Base-by-base conservation (phyloP, 768 basidiomycete species). In the Russula sp. region DNA sequence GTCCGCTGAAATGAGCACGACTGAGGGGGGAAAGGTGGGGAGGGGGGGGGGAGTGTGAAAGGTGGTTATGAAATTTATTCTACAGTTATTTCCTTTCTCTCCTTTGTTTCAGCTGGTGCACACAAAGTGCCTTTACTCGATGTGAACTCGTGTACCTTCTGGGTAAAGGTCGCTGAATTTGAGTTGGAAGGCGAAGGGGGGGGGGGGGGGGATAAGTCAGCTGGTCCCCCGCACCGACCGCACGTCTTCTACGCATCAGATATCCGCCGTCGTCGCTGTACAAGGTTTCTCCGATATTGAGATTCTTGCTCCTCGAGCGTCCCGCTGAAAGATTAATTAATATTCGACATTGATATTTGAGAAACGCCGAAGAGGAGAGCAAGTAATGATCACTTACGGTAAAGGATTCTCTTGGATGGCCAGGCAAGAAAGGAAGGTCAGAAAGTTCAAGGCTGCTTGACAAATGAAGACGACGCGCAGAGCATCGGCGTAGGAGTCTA, bases 391-490 rank as follows among this genome's bases (percentile, higher is more conserved):
- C 58, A 71, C 78, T 64, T 67, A 77, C 78, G 88, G 85, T 71
- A 89, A 73, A 36, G 79, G 76, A 71, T 84, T 86, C 72, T 90
- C 90, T 76, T 90, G 83, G 56, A 94, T 90, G 8, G 89, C 87
- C 67, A 92, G 70, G 72, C 84, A 86, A 50, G 83, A 80, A 64
- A 93, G 75, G 72, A 92, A 83, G 46, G 82, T 81, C 63, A 90
- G 71, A 71, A 90, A 67, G 67, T 86, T 87, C 67, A 88, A 76
- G 34, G 80, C 86, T 58, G 81, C 79, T 71, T 93, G 92, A 71
- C 85, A 87, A 63, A 92, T 84, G 79, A 94, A 95, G 64, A 92
- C 90, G 68, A 84, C 84, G 71, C 83, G 86, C 71, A 94, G 78
- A 63, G 92, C 89, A 71, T 85, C 83, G 52, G 85, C 85, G 76